Base-by-base conservation (phyloP, 208 protist species). In the Wallacemonas sp. region DNA sequence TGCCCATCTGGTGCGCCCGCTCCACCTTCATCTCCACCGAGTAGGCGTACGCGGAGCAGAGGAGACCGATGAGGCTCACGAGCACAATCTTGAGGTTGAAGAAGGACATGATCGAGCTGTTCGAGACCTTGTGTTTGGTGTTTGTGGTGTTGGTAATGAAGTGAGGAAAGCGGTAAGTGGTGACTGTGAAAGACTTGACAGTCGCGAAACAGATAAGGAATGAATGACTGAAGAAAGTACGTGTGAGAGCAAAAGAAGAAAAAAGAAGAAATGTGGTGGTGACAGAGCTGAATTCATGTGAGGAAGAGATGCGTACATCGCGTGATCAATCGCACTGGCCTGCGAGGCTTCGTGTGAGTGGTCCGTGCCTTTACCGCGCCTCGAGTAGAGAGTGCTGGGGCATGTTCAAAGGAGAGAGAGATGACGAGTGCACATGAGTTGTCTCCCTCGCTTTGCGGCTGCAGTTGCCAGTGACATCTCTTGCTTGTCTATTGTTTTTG, bases 11-110 rank as follows among this genome's bases (percentile, higher is more conserved):
- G 54, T 76, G 67, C 21, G 80, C 76, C 29, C 56, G 63, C 23
- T 76, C 76, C 6, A 70, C 61, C n/a, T 70, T 76, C 38, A 65
- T 14, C 78, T 92, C 86, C 29, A 92, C 83, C 30, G 67, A 71
- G 64, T 88, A 92, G 23, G 86, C 86, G 72, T 92, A 92, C 44
- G 65, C 74, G 11, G 83, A 85, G 0, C 89, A 65, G 24, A 89
- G 55, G 43, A 89, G 79, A 23, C 80, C 80, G 12, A 76, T 5
- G 19, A 84, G 54, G 56, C 65, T 74, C 61, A 88, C 39, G 17
- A 52, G 38, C 3, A 83, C 41, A 24, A 88, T 62, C 24, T 33
- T 29, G 8, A 80, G 58, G 38, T 80, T 44, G 24, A 76, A 68
- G 47, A 49, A 3, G 30, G 14, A 16, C 39, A 36, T 38, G 5